Percentiles rank a stretch among this genome's conserved stretches.
Conservation (phyloP, 208 protist species). For the Phytomonas francai region DNA sequence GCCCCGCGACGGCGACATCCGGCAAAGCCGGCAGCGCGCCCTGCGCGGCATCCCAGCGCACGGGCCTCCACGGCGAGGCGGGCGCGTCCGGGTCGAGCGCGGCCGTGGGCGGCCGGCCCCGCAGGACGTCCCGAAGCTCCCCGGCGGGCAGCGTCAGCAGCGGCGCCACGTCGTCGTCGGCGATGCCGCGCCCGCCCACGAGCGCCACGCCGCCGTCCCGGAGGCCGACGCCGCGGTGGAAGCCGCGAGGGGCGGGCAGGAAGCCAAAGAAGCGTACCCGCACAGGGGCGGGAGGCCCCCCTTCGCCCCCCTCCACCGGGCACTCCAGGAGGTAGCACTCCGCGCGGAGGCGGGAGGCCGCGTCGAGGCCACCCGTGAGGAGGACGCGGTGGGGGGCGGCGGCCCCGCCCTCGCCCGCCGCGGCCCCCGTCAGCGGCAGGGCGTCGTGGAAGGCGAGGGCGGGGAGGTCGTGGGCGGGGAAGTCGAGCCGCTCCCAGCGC, state of each 20-base stretch:
- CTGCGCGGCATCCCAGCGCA: constrained; percentile 12
- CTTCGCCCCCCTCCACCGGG: constrained; percentile 10
- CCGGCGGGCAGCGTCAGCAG: constrained; percentile 19
- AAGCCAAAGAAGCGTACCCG: constrained; percentile 22
- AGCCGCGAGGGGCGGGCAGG: constrained; percentile 50
- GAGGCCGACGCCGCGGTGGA: constrained; percentile 42
- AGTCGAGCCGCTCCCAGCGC: constrained; percentile 19
- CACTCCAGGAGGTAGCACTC: constrained; percentile 57
- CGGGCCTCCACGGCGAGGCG: constrained; percentile 15
- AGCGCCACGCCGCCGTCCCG: constrained; percentile 50
- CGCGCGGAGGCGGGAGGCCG: constrained; percentile 22
- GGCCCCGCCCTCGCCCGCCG: not conserved
- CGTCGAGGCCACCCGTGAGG: constrained; percentile 56
- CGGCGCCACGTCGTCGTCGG: constrained; percentile 15
- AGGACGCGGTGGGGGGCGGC: constrained; percentile 24
- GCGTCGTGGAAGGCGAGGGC: constrained; percentile 35
- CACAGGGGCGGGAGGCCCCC: constrained; percentile 1
- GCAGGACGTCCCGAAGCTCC: constrained; percentile 9
- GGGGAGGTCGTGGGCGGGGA: constrained; percentile 39
- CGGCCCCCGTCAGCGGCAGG: constrained; percentile 17
- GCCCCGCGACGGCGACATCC: constrained; percentile 30
- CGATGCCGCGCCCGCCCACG: constrained; percentile 36
- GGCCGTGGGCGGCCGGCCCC: constrained; percentile 7
- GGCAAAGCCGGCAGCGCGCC: constrained; percentile 9
- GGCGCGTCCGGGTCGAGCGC: not conserved